phyloP scores from a whole-genome alignment of 768 basidiomycete genomes.

The Mycena epipterygia region DNA sequence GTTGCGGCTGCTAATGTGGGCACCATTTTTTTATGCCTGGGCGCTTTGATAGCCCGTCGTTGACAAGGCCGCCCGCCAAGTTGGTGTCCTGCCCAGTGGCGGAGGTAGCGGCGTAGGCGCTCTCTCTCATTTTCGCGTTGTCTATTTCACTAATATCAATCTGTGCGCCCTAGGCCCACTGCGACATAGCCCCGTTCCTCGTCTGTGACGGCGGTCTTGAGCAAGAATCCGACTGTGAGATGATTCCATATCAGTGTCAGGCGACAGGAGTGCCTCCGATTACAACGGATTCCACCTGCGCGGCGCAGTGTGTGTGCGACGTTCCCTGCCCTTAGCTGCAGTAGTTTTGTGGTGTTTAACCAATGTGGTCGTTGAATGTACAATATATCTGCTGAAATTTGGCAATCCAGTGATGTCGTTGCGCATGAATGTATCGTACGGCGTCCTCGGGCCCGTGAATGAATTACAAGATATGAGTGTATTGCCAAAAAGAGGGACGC shows the following conservation, averaged over 20 bases:
- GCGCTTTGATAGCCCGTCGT: neutral
- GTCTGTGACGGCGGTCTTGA: slow-evolving; percentile 11
- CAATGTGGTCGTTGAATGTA: too few relatives aligned
- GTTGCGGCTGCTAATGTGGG: slow-evolving; percentile 22
- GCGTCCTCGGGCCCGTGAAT: too few relatives aligned
- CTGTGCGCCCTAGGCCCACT: neutral
- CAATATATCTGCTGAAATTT: too few relatives aligned
- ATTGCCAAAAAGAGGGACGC: too few relatives aligned
- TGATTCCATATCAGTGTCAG: neutral
- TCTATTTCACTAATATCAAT: neutral
- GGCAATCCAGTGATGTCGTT: too few relatives aligned
- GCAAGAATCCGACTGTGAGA: slow-evolving; percentile 13
- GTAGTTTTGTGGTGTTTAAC: too few relatives aligned
- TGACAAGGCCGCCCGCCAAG: neutral
- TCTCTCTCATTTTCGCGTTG: neutral
- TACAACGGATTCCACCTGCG: slow-evolving; percentile 8
- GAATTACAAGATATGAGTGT: too few relatives aligned
- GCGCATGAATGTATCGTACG: too few relatives aligned
- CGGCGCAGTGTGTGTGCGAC: slow-evolving; percentile 13
- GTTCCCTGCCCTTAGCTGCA: slow-evolving; percentile 25
- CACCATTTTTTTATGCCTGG: neutral
- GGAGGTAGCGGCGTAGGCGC: too few relatives aligned
- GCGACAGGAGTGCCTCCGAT: slow-evolving; percentile 10
- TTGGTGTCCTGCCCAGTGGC: too few relatives aligned
- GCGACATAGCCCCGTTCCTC: slow-evolving; percentile 17